Base-by-base conservation (phyloP, 1,284 basidiomycete species). In the Trametes pubescens region DNA sequence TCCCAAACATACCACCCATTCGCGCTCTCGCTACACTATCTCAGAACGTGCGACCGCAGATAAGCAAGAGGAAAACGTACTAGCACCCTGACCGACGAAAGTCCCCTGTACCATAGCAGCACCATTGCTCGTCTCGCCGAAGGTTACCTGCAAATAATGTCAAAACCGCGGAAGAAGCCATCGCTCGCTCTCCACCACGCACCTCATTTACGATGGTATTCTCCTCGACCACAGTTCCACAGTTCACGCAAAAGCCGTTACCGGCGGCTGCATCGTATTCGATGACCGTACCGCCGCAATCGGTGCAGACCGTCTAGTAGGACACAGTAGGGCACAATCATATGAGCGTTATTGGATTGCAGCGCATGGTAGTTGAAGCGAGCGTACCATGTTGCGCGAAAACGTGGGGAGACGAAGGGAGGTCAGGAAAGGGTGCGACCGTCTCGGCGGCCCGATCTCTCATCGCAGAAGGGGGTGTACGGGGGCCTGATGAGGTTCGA, bases 61-160 rank as follows among this genome's bases (percentile, higher is more conserved):
- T 48, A 37, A 29, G 57, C 47, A 40, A 48, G n/a, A 40, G n/a
- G 40, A 46, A 14, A 35, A 87, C 94, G 76, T 73, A 98, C 96
- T 96, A 60, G 95, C 90, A 64, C 94, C 92, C 71, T 94, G 91
- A 0, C 88, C 93, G n/a, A 99, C 93, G 74, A 94, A 98, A 16
- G 93, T 92, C 21, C 98, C 98, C 74, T 97, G 94, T 0, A 98
- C 96, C 81, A 98, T 94, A 0, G 97, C 95, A 13, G 95, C 95
- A 35, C 98, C 98, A 51, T 88, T 88, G 8, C 92, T 88, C 10
- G 93, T 94, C 80, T 99, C 98, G 26, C 95, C 95, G 73, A 99
- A 99, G 0, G 91, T 91, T 65, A 99, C 88, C 75, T 98, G 43
- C 18, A 16, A 18, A 14, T 14, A 26, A 16, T 7, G 11, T 14